phyloP scores from a whole-genome alignment of 768 basidiomycete genomes.

The Hemileccinum rubropunctum region DNA sequence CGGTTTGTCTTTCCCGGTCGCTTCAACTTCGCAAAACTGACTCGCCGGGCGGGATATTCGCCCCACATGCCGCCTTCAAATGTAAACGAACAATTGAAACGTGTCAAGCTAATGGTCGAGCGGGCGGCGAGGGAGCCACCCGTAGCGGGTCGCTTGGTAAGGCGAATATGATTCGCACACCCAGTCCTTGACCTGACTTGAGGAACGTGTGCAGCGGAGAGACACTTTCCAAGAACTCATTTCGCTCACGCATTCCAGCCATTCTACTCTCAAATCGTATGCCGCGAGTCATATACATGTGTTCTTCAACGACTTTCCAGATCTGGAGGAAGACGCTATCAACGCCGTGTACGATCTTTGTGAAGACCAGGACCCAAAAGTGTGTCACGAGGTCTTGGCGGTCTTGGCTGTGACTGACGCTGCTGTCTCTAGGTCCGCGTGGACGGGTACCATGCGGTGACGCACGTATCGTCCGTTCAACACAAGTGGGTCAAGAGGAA shows the following conservation, averaged over 20 bases:
- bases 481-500: constrained; percentile 65
- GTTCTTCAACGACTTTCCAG: constrained; percentile 66
- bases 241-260: constrained; percentile 46
- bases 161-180: constrained; percentile 11
- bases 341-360: constrained; percentile 79
- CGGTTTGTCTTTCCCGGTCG: neutral
- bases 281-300: constrained; percentile 55
- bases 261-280: constrained; percentile 49
- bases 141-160: constrained; percentile 39
- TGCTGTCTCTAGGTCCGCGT: constrained; percentile 53
- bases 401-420: constrained; percentile 5
- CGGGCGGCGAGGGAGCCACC: constrained; percentile 41
- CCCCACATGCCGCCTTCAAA: constrained; percentile 21
- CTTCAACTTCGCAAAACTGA: neutral
- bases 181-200: constrained; percentile 7
- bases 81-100: constrained; percentile 15
- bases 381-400: constrained; percentile 26
- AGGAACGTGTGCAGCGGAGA: constrained; percentile 41
- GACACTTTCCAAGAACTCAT: constrained; percentile 53
- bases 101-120: constrained; percentile 38
- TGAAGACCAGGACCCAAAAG: constrained; percentile 60
- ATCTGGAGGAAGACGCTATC: constrained; percentile 71
- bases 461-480: constrained; percentile 45
- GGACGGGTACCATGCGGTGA: constrained; percentile 64
- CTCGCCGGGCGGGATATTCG: neutral